Conservation (phyloP, 805 yeast species). For the Starmerella tilneyi region DNA sequence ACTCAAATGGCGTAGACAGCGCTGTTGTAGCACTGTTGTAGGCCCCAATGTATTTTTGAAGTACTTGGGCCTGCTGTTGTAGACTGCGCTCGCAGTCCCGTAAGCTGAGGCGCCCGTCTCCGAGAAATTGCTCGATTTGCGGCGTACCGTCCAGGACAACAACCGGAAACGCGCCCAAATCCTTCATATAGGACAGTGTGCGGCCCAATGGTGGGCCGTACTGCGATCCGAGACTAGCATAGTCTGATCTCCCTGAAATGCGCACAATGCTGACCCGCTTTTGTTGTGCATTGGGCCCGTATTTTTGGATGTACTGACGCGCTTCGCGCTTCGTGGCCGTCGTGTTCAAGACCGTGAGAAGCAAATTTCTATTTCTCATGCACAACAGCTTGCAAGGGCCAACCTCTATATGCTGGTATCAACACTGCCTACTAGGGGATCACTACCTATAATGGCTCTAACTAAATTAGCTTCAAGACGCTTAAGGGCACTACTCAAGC, state of each 20-base stretch:
- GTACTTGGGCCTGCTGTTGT: conserved; percentile 3
- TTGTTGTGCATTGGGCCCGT: conserved; percentile 35
- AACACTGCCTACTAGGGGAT: too few relatives aligned
- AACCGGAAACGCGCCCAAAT: conserved; percentile 66
- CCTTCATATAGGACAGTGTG: conserved; percentile 45
- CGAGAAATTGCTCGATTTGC: conserved; percentile 25
- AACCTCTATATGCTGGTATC: too few relatives aligned
- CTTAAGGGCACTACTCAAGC: too few relatives aligned
- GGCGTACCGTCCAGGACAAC: conserved; percentile 45
- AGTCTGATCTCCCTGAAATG: conserved; percentile 15
- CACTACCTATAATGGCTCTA: too few relatives aligned
- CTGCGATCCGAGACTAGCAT: conserved; percentile 15
- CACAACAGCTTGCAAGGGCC: background rate
- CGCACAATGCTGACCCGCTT: conserved; percentile 31
- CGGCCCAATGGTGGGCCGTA: conserved; percentile 34
- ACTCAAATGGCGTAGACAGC: conserved; percentile 34
- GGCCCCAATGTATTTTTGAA: conserved; percentile 7
- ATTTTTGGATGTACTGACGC: conserved; percentile 62
- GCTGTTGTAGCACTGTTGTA: conserved; percentile 25
- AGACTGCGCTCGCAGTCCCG: conserved; percentile 18
- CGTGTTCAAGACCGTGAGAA: conserved; percentile 74
- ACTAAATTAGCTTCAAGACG: too few relatives aligned
- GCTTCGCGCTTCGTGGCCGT: conserved; percentile 94
- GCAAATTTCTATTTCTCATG: conserved; percentile 39
- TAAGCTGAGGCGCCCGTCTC: conserved; percentile 8